Conservation (phyloP, 2,329 filamentous ascomycete species). For the Monosporascus sp. region DNA sequence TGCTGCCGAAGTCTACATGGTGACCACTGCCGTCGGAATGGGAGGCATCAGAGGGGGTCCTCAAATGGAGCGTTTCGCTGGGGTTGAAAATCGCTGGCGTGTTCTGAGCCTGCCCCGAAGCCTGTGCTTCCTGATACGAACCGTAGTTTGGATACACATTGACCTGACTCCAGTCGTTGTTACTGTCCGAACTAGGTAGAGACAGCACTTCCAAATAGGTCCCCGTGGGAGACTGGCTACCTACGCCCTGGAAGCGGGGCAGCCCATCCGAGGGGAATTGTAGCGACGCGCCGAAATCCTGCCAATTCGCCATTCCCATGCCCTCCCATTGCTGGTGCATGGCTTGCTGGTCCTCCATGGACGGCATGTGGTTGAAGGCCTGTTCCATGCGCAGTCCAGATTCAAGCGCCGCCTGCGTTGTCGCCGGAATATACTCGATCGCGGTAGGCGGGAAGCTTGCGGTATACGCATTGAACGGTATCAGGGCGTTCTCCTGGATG, state of each 20-base stretch:
- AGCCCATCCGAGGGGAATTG: constrained; percentile 37
- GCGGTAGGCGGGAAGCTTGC: constrained; percentile 48
- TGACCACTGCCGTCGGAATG: constrained; percentile 60
- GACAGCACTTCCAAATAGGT: constrained; percentile 84
- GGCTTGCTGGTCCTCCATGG: constrained; percentile 52
- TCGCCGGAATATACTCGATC: constrained; percentile 56
- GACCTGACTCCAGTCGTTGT: constrained; percentile 82
- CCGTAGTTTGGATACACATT: constrained; percentile 71
- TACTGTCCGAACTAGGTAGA: constrained; percentile 70
- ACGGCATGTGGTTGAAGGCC: constrained; percentile 53
- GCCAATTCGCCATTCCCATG: constrained; percentile 66
- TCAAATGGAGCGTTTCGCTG: constrained; percentile 80
- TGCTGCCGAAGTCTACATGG: constrained; percentile 63
- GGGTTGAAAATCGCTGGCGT: constrained; percentile 80
- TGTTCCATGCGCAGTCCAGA: constrained; percentile 57
- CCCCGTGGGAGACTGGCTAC: constrained; percentile 66
- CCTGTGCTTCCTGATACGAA: constrained; percentile 49
- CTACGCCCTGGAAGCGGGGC: constrained; percentile 38
- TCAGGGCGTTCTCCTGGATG: constrained; percentile 52
- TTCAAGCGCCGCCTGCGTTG: constrained; percentile 59
- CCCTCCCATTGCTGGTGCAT: constrained; percentile 51
- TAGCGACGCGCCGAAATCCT: constrained; percentile 69
- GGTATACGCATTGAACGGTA: constrained; percentile 49
- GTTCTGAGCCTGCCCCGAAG: constrained; percentile 43
- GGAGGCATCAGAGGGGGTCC: constrained; percentile 81